Percentiles rank a stretch among this genome's conserved stretches.
These are phyloP conservation scores for Roridomyces roridus DNA, from an alignment of 768 basidiomycete genomes.

Conservation along the genomic window DNA sequence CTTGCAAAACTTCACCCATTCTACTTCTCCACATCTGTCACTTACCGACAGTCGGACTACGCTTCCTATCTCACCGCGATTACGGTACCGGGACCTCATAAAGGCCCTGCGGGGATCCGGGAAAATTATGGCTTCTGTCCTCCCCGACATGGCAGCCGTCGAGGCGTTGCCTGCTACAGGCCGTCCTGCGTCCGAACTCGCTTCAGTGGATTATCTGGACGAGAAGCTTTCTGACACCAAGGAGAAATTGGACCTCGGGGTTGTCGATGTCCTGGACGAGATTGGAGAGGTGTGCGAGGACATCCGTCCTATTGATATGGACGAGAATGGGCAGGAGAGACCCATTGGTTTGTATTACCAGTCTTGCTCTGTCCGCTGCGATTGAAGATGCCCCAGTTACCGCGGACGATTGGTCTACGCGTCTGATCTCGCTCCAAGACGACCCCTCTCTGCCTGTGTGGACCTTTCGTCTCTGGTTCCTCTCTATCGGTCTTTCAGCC, in stretches of 20 bases:
- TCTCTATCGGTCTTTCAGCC: constrained; percentile 32
- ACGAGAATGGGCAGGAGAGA: constrained; percentile 27
- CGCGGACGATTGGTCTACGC: constrained; percentile 28
- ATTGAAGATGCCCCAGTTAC: constrained; percentile 18
- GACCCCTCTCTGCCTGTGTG: constrained; percentile 36
- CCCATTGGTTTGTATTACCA: constrained; percentile 23
- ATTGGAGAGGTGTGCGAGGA: constrained; percentile 31
- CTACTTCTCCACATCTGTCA: no score
- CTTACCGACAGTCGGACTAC: not conserved
- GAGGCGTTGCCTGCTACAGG: constrained; percentile 12
- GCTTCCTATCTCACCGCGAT: constrained; percentile 9
- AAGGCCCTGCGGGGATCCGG: no score
- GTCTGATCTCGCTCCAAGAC: constrained; percentile 34
- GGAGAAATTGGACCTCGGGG: not conserved
- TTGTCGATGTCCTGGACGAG: constrained; percentile 3
- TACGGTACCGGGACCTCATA: no score
- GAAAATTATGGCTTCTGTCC: not conserved
- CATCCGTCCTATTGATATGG: constrained; percentile 28
- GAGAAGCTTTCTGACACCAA: constrained; percentile 19
- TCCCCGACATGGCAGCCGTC: constrained; percentile 5
- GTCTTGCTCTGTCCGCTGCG: not conserved
- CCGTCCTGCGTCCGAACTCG: not conserved
- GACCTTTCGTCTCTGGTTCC: constrained; percentile 37
- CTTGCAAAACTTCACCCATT: no score
- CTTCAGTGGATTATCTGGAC: constrained; percentile 7